Evolutionary conservation across 1,139 yeast species (phyloP).

Genomic region (Taphrina sp.): DNA sequence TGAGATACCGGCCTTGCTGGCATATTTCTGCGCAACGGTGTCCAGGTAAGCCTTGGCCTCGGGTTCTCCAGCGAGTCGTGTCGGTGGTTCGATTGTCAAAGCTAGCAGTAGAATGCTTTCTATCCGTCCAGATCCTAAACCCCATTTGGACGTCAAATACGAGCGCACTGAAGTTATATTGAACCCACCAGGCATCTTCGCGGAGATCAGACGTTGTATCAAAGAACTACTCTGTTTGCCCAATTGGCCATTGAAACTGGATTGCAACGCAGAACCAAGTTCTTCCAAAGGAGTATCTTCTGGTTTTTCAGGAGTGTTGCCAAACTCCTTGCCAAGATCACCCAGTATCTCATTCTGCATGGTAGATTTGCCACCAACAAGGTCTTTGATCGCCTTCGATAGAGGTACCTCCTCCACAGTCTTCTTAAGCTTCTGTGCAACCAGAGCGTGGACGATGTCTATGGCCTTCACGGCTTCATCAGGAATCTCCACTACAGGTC

Average conservation of each 20-base stretch:
- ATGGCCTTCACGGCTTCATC: conserved; percentile 88
- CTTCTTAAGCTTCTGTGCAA: conserved; percentile 93
- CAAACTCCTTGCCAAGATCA: conserved; percentile 96
- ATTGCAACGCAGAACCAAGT: conserved; percentile 93
- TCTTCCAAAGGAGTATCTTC: conserved; percentile 96
- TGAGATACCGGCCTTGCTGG: conserved; percentile 74
- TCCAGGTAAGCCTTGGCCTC: conserved; percentile 92
- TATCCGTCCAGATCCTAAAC: conserved; percentile 90
- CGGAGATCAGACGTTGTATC: conserved; percentile 84
- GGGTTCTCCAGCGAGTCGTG: conserved; percentile 77
- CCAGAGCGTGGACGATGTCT: conserved; percentile 79
- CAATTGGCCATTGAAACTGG: conserved; percentile 76
- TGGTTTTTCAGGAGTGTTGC: conserved; percentile 96
- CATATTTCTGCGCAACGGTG: conserved; percentile 76
- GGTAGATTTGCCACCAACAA: conserved; percentile 97
- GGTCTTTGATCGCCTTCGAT: conserved; percentile 90
- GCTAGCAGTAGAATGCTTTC: conserved; percentile 82
- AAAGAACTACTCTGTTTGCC: conserved; percentile 92
- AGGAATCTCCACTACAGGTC: conserved; percentile 75
- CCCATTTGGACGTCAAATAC: conserved; percentile 85
- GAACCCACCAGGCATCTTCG: conserved; percentile 99
- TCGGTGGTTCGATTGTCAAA: conserved; percentile 83
- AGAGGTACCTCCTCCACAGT: conserved; percentile 79
- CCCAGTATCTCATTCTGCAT: conserved; percentile 97
- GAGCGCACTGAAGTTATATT: conserved; percentile 87